These are phyloP conservation scores for Calendula officinalis DNA, from an alignment of 129 eudicot species.

Conservation along the genomic window DNA sequence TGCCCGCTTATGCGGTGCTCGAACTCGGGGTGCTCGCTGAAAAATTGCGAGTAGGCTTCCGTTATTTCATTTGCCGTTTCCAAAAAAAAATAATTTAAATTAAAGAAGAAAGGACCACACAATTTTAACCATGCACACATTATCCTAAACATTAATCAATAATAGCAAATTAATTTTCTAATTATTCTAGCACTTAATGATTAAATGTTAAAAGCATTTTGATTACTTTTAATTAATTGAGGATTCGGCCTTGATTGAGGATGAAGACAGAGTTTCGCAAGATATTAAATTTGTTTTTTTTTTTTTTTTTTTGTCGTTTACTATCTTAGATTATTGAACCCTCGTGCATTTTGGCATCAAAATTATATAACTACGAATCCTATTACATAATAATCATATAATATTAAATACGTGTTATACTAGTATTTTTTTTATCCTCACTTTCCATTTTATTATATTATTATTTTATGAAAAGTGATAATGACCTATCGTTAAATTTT, in stretches of 20 bases:
- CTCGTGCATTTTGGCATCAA: slow-evolving; percentile 35
- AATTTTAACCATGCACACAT: neutral
- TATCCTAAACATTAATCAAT: neutral
- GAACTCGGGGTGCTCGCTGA: too few species aligned
- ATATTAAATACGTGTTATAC: too few species aligned
- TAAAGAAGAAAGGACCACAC: neutral
- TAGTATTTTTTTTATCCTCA: too few species aligned
- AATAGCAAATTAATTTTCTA: neutral
- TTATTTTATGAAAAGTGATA: too few species aligned
- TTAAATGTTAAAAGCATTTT: neutral
- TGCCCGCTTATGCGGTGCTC: too few species aligned
- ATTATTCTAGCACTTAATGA: slow-evolving; percentile 5
- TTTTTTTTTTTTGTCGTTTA: slow-evolving; percentile 19
- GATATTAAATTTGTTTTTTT: slow-evolving; percentile 25
- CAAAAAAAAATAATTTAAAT: too few species aligned
- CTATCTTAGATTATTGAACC: slow-evolving; percentile 29
- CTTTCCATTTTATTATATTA: too few species aligned
- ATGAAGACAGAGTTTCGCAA: slow-evolving; percentile 31
- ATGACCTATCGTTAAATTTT: too few species aligned
- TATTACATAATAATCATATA: neutral
- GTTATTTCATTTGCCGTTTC: too few species aligned
- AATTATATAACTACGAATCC: slow-evolving; percentile 3
- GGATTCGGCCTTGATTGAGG: slow-evolving; percentile 26
- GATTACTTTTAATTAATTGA: slow-evolving; percentile 1
- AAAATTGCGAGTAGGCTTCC: too few species aligned